Percentiles rank a stretch among this genome's conserved stretches.
phyloP scores from a whole-genome alignment of 2,329 filamentous ascomycete genomes.

The Aspergillus bombycis region DNA sequence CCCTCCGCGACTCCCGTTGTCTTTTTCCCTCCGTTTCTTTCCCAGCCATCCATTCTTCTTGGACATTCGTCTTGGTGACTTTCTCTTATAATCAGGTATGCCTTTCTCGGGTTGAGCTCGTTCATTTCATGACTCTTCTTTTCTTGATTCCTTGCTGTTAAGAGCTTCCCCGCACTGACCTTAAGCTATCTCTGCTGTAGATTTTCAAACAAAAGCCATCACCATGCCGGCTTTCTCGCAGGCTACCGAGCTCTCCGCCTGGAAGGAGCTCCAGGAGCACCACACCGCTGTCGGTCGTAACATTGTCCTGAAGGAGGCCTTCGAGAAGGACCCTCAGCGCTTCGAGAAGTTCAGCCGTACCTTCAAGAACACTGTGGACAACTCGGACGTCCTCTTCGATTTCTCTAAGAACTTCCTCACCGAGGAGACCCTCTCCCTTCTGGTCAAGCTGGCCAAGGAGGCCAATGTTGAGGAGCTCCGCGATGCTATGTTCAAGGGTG shows the following conservation, averaged over 20 bases:
- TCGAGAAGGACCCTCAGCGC: slow-evolving; percentile 82
- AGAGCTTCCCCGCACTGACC: slow-evolving; percentile 33
- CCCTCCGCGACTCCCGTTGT: slow-evolving; percentile 11
- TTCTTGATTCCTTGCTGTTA: neutral
- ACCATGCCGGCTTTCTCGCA: slow-evolving; percentile 59
- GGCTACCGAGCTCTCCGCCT: slow-evolving; percentile 81
- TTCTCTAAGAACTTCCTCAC: slow-evolving; percentile 99
- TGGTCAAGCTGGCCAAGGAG: slow-evolving; percentile 89
- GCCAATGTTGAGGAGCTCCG: slow-evolving; percentile 89
- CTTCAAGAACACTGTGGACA: slow-evolving; percentile 77
- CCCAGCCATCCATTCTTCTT: slow-evolving; percentile 9
- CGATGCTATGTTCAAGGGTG: slow-evolving; percentile 95
- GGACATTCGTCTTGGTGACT: neutral
- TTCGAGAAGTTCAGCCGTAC: slow-evolving; percentile 89
- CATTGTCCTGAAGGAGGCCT: slow-evolving; percentile 91
- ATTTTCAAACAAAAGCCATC: slow-evolving; percentile 16
- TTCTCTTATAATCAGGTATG: neutral
- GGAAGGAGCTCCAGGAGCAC: slow-evolving; percentile 89
- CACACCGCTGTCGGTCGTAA: slow-evolving; percentile 83
- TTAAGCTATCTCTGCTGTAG: slow-evolving; percentile 11
- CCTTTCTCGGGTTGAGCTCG: neutral
- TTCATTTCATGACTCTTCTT: neutral
- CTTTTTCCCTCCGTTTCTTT: slow-evolving; percentile 11
- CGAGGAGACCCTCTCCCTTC: slow-evolving; percentile 83
- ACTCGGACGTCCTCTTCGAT: slow-evolving; percentile 90